phyloP scores from a whole-genome alignment of 108 stramenopile genomes.

The Pseudonitzschia multistriata region DNA sequence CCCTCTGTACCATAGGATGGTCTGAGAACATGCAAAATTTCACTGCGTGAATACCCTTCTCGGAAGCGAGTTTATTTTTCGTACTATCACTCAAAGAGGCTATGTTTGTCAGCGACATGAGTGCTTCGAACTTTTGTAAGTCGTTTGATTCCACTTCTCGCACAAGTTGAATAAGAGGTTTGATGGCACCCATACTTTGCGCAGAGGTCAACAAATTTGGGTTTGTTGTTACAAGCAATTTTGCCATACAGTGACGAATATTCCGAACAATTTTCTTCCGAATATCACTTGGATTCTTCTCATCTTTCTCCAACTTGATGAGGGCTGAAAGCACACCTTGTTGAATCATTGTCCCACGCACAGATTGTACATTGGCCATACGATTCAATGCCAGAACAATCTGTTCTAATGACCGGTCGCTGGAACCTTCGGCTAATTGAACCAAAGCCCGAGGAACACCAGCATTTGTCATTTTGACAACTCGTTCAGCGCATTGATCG shows the following conservation, averaged over 20 bases:
- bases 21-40: conserved; percentile 94
- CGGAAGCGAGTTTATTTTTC: conserved; percentile 81
- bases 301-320: conserved; percentile 74
- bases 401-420: conserved; percentile 76
- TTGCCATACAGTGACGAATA: conserved; percentile 90
- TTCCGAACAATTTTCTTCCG: conserved; percentile 70
- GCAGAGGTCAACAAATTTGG: conserved; percentile 87
- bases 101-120: conserved; percentile 93
- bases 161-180: conserved; percentile 84
- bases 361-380: conserved; percentile 83
- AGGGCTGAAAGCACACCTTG: conserved; percentile 88
- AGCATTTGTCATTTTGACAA: conserved; percentile 70
- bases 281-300: conserved; percentile 47
- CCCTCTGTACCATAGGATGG: conserved; percentile 91
- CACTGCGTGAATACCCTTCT: conserved; percentile 76
- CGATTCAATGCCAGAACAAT: conserved; percentile 65
- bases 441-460: conserved; percentile 86
- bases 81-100: conserved; percentile 84
- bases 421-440: conserved; percentile 79
- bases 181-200: conserved; percentile 83
- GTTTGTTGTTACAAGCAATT: conserved; percentile 94
- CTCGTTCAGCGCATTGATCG: conserved; percentile 59
- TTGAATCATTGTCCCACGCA: conserved; percentile 90
- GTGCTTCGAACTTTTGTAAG: conserved; percentile 93
- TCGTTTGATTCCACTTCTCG: conserved; percentile 85